Conservation (phyloP, 441 rosid genomes). For the Corymbia citriodora region DNA sequence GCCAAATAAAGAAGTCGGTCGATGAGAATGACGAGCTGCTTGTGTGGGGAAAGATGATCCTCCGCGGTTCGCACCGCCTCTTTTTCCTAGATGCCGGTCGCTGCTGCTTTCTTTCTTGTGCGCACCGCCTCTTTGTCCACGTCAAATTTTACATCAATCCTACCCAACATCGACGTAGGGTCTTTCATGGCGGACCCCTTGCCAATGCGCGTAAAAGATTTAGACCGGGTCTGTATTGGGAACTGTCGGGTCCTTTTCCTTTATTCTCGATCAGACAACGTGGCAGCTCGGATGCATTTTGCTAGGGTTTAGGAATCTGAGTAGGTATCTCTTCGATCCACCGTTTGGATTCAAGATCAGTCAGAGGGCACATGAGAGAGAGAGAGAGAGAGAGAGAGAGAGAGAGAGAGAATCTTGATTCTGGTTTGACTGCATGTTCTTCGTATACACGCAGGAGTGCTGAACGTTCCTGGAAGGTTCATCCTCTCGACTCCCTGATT, state of each 20-base stretch:
- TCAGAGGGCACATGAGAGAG: background rate
- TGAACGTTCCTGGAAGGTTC: background rate
- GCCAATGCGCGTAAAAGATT: background rate
- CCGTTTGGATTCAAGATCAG: background rate
- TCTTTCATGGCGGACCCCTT: background rate
- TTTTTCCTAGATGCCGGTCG: background rate
- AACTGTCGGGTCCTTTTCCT: background rate
- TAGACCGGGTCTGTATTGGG: background rate
- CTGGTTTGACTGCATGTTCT: background rate
- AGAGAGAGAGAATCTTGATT: background rate
- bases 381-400: background rate
- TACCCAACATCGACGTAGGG: too few relatives aligned
- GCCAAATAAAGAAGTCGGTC: background rate
- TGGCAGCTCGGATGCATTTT: background rate
- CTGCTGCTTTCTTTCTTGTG: background rate
- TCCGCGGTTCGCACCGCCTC: background rate
- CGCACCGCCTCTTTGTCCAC: background rate
- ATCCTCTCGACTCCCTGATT: background rate
- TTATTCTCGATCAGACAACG: background rate
- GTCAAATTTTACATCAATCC: too few relatives aligned
- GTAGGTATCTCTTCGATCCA: background rate
- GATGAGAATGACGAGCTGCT: background rate
- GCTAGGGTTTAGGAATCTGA: too few relatives aligned
- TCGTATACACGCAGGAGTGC: fast-evolving
- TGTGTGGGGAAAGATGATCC: background rate